phyloP scores from a whole-genome alignment of 1,284 basidiomycete species.

The Ceratobasidium sp. region DNA sequence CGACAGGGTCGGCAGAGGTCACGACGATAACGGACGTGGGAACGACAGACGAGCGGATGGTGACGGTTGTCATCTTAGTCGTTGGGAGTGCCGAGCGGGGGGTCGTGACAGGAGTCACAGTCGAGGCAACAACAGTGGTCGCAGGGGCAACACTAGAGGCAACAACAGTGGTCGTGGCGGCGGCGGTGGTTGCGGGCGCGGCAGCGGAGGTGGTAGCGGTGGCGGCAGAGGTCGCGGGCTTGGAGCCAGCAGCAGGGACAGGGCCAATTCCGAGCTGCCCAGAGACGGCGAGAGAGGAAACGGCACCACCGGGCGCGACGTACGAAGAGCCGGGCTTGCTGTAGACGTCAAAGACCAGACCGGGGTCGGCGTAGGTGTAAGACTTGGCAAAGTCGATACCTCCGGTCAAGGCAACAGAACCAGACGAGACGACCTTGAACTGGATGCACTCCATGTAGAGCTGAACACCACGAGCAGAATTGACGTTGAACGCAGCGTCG shows the following conservation, averaged over 20 bases:
- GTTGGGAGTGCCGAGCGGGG: neutral
- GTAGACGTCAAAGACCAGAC: slow-evolving; percentile 39
- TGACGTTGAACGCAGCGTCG: slow-evolving; percentile 28
- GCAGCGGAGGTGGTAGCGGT: neutral
- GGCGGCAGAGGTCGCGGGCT: neutral
- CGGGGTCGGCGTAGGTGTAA: slow-evolving; percentile 12
- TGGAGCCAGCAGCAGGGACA: slow-evolving; percentile 17
- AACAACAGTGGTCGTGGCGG: slow-evolving; percentile 1
- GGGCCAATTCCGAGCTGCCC: slow-evolving; percentile 6
- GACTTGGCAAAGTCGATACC: slow-evolving; percentile 25
- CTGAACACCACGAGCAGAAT: slow-evolving; percentile 38
- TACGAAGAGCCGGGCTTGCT: slow-evolving; percentile 6
- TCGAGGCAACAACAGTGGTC: slow-evolving; percentile 6
- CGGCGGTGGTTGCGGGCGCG: neutral
- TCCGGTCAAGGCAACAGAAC: slow-evolving; percentile 3
- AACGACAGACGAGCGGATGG: neutral
- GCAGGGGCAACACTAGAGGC: neutral
- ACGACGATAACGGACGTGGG: neutral
- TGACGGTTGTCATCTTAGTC: neutral
- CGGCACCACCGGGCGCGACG: slow-evolving; percentile 31
- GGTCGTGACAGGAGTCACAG: neutral
- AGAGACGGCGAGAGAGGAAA: slow-evolving; percentile 8
- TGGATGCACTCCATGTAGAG: slow-evolving; percentile 42
- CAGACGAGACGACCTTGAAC: slow-evolving; percentile 32
- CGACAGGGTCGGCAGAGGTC: neutral